Evolutionary conservation across 257 asterid genomes (phyloP), one percentile per base, ranked within the genome.

Genomic region (Solanum paucissectum): DNA sequence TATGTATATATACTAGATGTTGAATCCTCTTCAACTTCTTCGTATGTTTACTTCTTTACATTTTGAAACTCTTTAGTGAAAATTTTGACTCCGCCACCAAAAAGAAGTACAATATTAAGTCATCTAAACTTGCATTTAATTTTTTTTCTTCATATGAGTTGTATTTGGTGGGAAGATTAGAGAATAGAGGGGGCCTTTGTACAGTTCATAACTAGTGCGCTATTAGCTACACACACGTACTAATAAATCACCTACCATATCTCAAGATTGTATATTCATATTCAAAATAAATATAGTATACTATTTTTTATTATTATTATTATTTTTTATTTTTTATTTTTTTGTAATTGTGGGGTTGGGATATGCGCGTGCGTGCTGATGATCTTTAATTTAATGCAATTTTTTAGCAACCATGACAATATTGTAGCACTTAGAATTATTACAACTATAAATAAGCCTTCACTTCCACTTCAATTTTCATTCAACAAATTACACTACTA

Each of bases 61-160:
- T 23, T 23, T 62, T 62, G 2, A 4, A 62, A 9, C 0, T 0
- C 0, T 0, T 60, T 23, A 23, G 5, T 9, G 3, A 60, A 60
- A 60, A 60, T 23, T 9, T 4, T n/a, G 32, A 62, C 7, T 62
- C 32, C 0, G 0, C 0, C 32, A 23, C 12, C 0, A 0, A 7
- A 6, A 2, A 3, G 0, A 21, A 21, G 0, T 60, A 21, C 3
- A 1, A 1, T 68, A 68, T 27, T 25, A 7, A 69, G 76, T 3
- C 38, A 69, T 60, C 68, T 7, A 29, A 69, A 69, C 38, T 69
- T 18, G 36, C 38, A 68, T 27, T 66, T 13, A 27, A 12, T 29
- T 69, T 29, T 1, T 27, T 1, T 68, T n/a, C 16, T 72, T 1
- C 44, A 7, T 71, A 7, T 71, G n/a, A 71, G 1, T 72, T 16